Conservation (phyloP, 345 rosid genomes). For the Linum lewisii region DNA sequence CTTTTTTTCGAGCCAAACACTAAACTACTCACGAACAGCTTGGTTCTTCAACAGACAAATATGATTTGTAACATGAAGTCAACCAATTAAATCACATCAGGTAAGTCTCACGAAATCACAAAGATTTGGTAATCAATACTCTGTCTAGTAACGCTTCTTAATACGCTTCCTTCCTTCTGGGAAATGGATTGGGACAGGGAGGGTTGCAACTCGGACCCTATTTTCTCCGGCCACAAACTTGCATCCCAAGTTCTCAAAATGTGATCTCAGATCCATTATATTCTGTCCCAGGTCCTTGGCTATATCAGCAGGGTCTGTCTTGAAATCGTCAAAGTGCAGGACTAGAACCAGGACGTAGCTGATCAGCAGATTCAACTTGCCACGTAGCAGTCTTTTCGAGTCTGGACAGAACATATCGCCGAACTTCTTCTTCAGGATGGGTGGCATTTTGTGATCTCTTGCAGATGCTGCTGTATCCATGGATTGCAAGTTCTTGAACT, state of each 20-base stretch:
- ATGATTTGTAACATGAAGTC: too few species aligned
- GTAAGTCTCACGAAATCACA: too few species aligned
- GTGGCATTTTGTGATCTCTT: conserved; percentile 51
- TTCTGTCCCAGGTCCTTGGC: conserved; percentile 63
- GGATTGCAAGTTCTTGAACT: conserved; percentile 18
- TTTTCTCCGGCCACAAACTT: conserved; percentile 31
- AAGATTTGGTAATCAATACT: too few species aligned
- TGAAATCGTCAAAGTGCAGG: conserved; percentile 60
- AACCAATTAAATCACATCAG: too few species aligned
- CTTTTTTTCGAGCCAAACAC: too few species aligned
- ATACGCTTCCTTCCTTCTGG: conserved; percentile 20
- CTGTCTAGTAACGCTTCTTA: not conserved
- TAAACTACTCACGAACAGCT: too few species aligned
- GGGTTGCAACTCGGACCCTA: conserved; percentile 20
- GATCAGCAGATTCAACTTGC: conserved; percentile 36
- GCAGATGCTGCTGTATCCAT: conserved; percentile 43
- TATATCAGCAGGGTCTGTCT: conserved; percentile 50
- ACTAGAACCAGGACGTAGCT: conserved; percentile 71
- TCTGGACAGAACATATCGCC: conserved; percentile 36
- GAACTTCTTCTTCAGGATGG: conserved; percentile 43
- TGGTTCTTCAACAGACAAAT: too few species aligned
- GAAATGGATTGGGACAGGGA: conserved; percentile 61
- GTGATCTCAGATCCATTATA: conserved; percentile 31
- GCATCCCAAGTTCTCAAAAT: conserved; percentile 71
- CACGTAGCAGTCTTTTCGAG: not conserved